phyloP scores from a whole-genome alignment of 2,329 filamentous ascomycete species.

The Aureobasidium namibiae region DNA sequence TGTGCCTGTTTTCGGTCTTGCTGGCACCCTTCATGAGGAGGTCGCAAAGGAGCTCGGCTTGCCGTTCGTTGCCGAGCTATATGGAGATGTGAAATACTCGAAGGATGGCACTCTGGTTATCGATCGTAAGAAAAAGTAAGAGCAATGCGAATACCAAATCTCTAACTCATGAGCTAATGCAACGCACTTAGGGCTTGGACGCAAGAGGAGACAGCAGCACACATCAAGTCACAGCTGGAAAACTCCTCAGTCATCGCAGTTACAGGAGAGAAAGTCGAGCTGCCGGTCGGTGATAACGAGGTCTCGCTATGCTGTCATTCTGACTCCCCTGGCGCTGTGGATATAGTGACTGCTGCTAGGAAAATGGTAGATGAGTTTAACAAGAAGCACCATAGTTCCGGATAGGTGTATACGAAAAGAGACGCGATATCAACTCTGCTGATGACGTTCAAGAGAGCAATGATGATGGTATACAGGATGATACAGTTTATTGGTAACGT shows the following conservation, averaged over 20 bases:
- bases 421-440: not conserved
- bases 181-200: conserved; percentile 30
- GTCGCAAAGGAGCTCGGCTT: conserved; percentile 45
- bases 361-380: conserved; percentile 37
- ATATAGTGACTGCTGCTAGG: conserved; percentile 36
- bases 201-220: conserved; percentile 32
- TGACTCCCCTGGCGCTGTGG: conserved; percentile 36
- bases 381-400: conserved; percentile 7
- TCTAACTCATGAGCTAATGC: not conserved
- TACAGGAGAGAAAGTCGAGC: conserved; percentile 33
- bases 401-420: not conserved
- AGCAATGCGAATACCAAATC: not conserved
- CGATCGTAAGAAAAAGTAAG: conserved; percentile 49
- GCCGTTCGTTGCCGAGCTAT: conserved; percentile 47
- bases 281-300: conserved; percentile 34
- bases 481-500: not conserved
- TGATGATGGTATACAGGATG: not conserved
- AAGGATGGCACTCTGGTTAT: conserved; percentile 44
- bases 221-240: conserved; percentile 34
- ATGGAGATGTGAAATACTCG: conserved; percentile 50
- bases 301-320: conserved; percentile 39
- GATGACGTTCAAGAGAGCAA: not conserved
- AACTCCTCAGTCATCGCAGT: conserved; percentile 33
- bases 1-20: conserved; percentile 45
- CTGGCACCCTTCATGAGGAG: conserved; percentile 47